These are phyloP conservation scores for Nemania sp. DNA, from an alignment of 2,329 filamentous ascomycete species.

Conservation along the genomic window DNA sequence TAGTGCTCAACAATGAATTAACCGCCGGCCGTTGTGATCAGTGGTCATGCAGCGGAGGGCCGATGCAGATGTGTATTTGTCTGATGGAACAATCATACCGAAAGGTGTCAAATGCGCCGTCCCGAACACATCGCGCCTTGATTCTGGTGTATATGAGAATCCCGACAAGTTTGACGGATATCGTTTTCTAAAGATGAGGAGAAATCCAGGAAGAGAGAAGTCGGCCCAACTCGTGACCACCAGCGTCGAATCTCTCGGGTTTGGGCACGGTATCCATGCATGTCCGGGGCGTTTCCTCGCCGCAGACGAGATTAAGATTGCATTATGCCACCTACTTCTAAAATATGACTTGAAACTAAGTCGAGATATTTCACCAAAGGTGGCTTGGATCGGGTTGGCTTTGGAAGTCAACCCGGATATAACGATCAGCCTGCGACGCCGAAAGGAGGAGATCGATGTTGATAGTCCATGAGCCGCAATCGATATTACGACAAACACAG, in stretches of 20 bases:
- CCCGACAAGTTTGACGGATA: conserved; percentile 19
- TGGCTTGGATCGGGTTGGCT: neutral
- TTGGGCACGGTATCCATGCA: conserved; percentile 14
- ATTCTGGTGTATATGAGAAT: conserved; percentile 5
- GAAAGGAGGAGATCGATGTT: conserved; percentile 20
- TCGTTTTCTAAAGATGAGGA: conserved; percentile 12
- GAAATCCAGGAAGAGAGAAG: conserved; percentile 8
- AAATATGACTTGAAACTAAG: conserved; percentile 16
- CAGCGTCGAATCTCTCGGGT: neutral
- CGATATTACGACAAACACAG: neutral
- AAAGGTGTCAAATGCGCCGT: conserved; percentile 9
- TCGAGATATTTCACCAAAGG: neutral
- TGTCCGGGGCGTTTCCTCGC: conserved; percentile 24
- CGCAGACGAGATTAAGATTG: conserved; percentile 19
- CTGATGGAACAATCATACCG: conserved; percentile 14
- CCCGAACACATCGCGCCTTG: conserved; percentile 3
- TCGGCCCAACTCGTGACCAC: conserved; percentile 13
- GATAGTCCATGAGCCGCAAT: conserved; percentile 1
- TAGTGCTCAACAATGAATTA: neutral
- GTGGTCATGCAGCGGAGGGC: conserved; percentile 11
- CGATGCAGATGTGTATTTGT: conserved; percentile 7
- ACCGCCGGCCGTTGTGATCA: neutral
- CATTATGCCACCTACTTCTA: conserved; percentile 11
- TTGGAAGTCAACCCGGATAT: conserved; percentile 2
- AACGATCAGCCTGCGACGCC: conserved; percentile 11